Base-by-base conservation (phyloP, 2,329 filamentous ascomycete species). In the Lecanosticta acicola region DNA sequence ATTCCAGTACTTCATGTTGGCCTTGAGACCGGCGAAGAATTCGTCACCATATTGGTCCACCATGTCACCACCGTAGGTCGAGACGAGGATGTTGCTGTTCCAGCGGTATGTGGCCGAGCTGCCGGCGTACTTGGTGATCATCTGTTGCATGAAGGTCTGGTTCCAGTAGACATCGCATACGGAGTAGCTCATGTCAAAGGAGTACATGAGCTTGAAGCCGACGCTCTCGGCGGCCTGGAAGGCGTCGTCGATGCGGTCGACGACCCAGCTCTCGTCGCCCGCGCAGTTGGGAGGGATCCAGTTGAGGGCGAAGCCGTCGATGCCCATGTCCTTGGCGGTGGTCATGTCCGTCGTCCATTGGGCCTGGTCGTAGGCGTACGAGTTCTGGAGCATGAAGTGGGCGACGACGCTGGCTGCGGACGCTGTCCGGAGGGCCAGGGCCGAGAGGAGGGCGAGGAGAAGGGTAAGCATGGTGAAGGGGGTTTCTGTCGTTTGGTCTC, bases 141-240 rank as follows among this genome's bases (percentile, higher is more conserved):
- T 59, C 18, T 58, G 53, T 26, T 60, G 49, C 62, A 67, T 66
- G 54, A 59, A 66, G 11, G 60, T 62, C 50, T 56, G 54, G 58
- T 66, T 67, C 65, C 66, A 68, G 57, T 60, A 66, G 34, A 50
- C 42, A 47, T 61, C 54, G 56, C 64, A 67, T 13, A 53, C 44
- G 39, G 54, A 56, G 49, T 61, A 65, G 55, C 59, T 65, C 65
- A 67, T 67, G 54, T 68, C 66, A 54, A 68, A 68, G 16, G 65
- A 67, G 49, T 62, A 59, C 50, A 65, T 60, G 50, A 68, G 57
- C 51, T 61, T 60, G 59, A 68, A 68, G 48, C 59, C 58, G 41
- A 59, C 50, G 26, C 54, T 36, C 47, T 60, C 60, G 33, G 64
- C 65, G 41, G 59, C 66, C 37, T 51, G 56, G 50, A 56, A 67